Conservation (phyloP, 2,329 filamentous ascomycete genomes). For the Alternaria solani region DNA sequence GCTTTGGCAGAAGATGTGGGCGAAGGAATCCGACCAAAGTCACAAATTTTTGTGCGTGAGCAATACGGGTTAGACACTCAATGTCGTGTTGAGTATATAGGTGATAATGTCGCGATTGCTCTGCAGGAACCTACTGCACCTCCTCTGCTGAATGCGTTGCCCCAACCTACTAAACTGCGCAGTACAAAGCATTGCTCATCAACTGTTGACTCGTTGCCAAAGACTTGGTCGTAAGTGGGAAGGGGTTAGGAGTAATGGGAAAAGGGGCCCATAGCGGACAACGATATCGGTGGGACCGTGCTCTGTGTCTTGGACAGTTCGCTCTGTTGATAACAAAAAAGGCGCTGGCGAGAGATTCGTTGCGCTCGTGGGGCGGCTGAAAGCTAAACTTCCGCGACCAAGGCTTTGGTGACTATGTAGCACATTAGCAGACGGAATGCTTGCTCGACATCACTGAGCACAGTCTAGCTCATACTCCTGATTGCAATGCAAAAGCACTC, state of each 20-base stretch:
- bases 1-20: background rate
- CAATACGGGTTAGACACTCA: no score
- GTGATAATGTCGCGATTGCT: no score
- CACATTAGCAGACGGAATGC: background rate
- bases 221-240: no score
- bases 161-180: no score
- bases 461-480: background rate
- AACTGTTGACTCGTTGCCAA: no score
- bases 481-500: background rate
- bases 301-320: background rate
- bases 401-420: background rate
- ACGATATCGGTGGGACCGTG: background rate
- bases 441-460: background rate
- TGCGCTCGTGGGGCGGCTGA: background rate
- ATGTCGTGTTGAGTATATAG: no score
- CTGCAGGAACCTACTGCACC: no score
- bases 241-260: no score
- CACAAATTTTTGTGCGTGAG: background rate
- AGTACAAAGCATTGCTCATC: no score
- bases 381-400: background rate
- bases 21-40: background rate
- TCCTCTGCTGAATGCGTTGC: no score
- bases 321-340: background rate
- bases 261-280: no score
- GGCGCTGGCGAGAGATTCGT: background rate